Evolutionary conservation across 2,329 filamentous ascomycete species (phyloP), one percentile per base, ranked within the genome.

Genomic region (Nothophaeocryptopus gaeumannii): DNA sequence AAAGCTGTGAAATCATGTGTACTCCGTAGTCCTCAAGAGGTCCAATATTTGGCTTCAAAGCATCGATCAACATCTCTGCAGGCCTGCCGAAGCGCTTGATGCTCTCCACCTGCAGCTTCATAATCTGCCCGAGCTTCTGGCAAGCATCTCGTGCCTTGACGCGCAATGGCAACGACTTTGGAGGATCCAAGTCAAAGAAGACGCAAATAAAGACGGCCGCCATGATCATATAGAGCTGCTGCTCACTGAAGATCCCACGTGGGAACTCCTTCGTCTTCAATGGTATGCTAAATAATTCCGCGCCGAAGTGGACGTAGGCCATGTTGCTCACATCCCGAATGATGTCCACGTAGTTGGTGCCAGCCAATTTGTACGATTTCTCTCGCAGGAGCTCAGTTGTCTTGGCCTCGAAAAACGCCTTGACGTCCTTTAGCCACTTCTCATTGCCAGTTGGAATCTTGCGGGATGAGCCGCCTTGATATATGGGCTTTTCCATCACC

Each of bases 151-250:
- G 68, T 3, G 77, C 74, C 39, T 75, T 71, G 53, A 78, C 66
- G 39, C 77, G 74, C 4, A 81, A 67, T 8, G 73, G 70, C 61
- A 81, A 80, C 0, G 74, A 77, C 34, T 75, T 73, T 2, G 72
- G 72, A n/a, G 74, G 70, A 54, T 81, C 77, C 15, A 74, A 70
- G 58, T 81, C 77, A 59, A 78, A 78, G 68, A 80, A 81, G 55
- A 79, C 73, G 45, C 74, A 72, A 12, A 75, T 72, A 58, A 80
- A 80, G 30, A 80, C 72, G 29, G 73, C 67, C 5, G 75, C 70
- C 69, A 81, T 72, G 57, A 81, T 71, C 47, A 76, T 67, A 56
- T 80, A 79, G 11, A 82, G 66, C 52, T 82, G 75, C 10, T 71
- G 64, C 56, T 81, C 79, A 1, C 74, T 77, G 60, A 79, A 80